Conservation (phyloP, 148 eudicot species). For the Oxyria digyna region DNA sequence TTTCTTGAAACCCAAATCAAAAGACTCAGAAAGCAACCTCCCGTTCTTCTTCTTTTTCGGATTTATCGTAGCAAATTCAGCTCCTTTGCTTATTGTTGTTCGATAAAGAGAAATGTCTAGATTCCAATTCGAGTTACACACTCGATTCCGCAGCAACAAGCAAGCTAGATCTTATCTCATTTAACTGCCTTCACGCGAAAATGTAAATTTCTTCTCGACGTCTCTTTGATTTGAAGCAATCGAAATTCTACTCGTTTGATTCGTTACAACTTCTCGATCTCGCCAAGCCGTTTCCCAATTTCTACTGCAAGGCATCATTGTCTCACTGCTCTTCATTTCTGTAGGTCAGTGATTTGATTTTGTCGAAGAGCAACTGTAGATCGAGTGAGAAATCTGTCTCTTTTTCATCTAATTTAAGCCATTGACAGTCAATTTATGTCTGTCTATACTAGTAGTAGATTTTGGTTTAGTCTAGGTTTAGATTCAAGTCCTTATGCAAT, state of each 20-base stretch:
- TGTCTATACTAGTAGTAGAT: not conserved
- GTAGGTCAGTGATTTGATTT: not conserved
- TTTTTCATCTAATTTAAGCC: not conserved
- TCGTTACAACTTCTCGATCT: not conserved
- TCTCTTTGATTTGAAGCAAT: slow-evolving; percentile 1
- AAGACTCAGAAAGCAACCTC: not conserved
- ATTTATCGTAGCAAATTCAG: not conserved
- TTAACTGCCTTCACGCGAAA: not conserved
- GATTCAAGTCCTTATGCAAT: not conserved
- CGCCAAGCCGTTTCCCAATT: not conserved
- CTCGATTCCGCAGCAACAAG: not conserved
- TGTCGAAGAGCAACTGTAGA: not conserved
- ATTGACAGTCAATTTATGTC: not conserved
- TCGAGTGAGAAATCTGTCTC: not conserved
- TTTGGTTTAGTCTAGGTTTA: not conserved
- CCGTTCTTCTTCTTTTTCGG: not conserved
- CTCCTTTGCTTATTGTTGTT: not conserved
- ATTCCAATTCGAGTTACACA: not conserved
- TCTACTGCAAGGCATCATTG: not conserved
- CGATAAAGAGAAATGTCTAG: not conserved
- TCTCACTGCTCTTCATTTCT: not conserved
- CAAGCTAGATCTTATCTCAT: slow-evolving; percentile 5
- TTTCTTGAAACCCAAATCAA: slow-evolving; percentile 2
- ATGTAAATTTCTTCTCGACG: slow-evolving; percentile 2
- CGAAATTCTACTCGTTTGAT: not conserved